phyloP scores from a whole-genome alignment of 1,284 basidiomycete genomes.

The Pyrrhoderma lamaoense region DNA sequence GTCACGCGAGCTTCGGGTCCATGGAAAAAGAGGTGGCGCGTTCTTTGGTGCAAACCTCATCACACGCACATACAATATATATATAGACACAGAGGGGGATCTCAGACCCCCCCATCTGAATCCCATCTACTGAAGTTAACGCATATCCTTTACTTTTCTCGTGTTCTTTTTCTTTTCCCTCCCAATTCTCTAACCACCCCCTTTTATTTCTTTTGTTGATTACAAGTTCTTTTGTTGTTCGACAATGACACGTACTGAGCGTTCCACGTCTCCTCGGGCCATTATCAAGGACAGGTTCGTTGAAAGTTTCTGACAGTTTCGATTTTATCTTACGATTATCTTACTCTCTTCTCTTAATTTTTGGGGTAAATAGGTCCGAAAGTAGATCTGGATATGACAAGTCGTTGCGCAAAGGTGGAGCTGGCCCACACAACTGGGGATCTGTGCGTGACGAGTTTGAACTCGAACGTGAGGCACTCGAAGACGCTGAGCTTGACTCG shows the following conservation, averaged over 20 bases:
- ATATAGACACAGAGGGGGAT: too few relatives aligned
- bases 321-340: background rate
- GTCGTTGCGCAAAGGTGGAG: slow-evolving; percentile 70
- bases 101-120: too few relatives aligned
- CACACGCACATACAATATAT: too few relatives aligned
- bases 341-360: background rate
- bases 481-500: slow-evolving; percentile 44
- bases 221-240: background rate
- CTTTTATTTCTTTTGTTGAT: slow-evolving; percentile 3
- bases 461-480: slow-evolving; percentile 45
- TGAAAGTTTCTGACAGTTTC: background rate
- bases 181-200: slow-evolving; percentile 11
- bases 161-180: background rate
- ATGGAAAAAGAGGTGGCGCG: too few relatives aligned
- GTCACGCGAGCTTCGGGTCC: too few relatives aligned
- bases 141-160: too few relatives aligned
- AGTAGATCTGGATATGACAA: slow-evolving; percentile 71
- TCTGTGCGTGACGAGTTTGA: slow-evolving; percentile 54
- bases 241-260: slow-evolving; percentile 71
- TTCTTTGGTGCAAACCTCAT: too few relatives aligned
- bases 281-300: slow-evolving; percentile 54
- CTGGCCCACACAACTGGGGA: slow-evolving; percentile 82
- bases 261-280: slow-evolving; percentile 67
- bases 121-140: too few relatives aligned
- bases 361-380: slow-evolving; percentile 44